These are phyloP conservation scores for Eucalyptus globulus DNA, from an alignment of 345 rosid genomes.

Conservation along the genomic window DNA sequence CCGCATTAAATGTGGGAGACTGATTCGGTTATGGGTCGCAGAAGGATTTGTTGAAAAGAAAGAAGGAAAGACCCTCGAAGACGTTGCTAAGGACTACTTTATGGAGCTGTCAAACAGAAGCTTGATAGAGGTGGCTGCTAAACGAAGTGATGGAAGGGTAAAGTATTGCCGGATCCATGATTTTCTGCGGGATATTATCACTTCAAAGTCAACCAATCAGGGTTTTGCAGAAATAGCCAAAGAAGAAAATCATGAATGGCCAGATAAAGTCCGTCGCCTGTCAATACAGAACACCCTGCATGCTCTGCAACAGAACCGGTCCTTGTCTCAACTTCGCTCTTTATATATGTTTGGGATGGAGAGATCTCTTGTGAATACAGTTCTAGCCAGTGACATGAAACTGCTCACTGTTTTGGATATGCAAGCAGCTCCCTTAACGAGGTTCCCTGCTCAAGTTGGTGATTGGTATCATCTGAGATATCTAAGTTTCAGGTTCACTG, in stretches of 20 bases:
- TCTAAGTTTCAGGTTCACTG: slow-evolving; percentile 18
- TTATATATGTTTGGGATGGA: slow-evolving; percentile 14
- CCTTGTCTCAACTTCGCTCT: slow-evolving; percentile 17
- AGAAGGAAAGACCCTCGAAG: slow-evolving; percentile 26
- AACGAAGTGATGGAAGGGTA: slow-evolving; percentile 12
- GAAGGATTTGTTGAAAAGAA: slow-evolving; percentile 26
- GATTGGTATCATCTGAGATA: slow-evolving; percentile 14
- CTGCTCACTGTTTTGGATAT: slow-evolving; percentile 25
- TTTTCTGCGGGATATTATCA: slow-evolving; percentile 17
- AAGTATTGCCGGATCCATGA: slow-evolving; percentile 23
- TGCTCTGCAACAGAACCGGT: background rate
- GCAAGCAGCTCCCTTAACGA: slow-evolving; percentile 10
- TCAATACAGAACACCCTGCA: slow-evolving; percentile 10
- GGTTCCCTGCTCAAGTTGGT: slow-evolving; percentile 15
- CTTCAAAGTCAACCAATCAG: slow-evolving; percentile 20
- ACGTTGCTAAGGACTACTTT: slow-evolving; percentile 29
- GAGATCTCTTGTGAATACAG: background rate
- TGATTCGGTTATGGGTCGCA: slow-evolving; percentile 26
- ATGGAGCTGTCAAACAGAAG: slow-evolving; percentile 23
- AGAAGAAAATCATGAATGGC: background rate
- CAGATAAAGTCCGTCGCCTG: slow-evolving; percentile 27
- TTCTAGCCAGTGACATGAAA: background rate
- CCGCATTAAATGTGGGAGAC: background rate
- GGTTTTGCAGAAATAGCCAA: slow-evolving; percentile 10
- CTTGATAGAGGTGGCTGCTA: slow-evolving; percentile 12